phyloP scores from a whole-genome alignment of 2,329 filamentous ascomycete species.

The Calonectria pteridis region DNA sequence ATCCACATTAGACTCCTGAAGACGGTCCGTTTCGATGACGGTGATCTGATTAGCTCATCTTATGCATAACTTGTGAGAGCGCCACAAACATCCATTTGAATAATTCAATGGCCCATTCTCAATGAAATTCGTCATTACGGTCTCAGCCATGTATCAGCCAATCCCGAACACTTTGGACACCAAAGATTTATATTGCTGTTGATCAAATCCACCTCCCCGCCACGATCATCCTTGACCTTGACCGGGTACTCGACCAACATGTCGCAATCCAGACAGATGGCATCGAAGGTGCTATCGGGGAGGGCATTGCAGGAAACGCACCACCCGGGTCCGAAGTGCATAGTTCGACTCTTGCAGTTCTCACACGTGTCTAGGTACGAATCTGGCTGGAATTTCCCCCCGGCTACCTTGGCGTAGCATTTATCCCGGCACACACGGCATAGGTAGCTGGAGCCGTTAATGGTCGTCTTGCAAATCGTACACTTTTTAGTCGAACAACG shows the following conservation, averaged over 20 bases:
- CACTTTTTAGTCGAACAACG: constrained; percentile 21
- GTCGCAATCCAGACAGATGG: constrained; percentile 25
- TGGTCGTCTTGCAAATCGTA: background rate
- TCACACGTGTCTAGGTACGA: constrained; percentile 19
- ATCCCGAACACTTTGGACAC: constrained; percentile 31
- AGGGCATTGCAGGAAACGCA: constrained; percentile 29
- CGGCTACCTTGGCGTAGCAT: background rate
- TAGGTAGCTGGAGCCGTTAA: background rate
- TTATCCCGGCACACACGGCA: constrained; percentile 25
- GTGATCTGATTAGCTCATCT: background rate
- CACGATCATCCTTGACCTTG: constrained; percentile 25
- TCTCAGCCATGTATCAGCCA: constrained; percentile 29
- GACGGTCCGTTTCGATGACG: background rate
- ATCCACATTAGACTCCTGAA: too few relatives aligned
- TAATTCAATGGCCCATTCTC: background rate
- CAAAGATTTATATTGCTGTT: constrained; percentile 31
- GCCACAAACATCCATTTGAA: too few relatives aligned
- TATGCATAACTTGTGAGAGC: too few relatives aligned
- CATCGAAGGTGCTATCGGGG: background rate
- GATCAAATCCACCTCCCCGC: constrained; percentile 30
- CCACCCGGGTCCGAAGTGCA: constrained; percentile 39
- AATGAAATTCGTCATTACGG: background rate
- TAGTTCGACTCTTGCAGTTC: constrained; percentile 13
- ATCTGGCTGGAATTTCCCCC: background rate
- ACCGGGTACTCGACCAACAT: constrained; percentile 19